phyloP scores from a whole-genome alignment of 306 rosid genomes.

The Oemleria cerasiformis region DNA sequence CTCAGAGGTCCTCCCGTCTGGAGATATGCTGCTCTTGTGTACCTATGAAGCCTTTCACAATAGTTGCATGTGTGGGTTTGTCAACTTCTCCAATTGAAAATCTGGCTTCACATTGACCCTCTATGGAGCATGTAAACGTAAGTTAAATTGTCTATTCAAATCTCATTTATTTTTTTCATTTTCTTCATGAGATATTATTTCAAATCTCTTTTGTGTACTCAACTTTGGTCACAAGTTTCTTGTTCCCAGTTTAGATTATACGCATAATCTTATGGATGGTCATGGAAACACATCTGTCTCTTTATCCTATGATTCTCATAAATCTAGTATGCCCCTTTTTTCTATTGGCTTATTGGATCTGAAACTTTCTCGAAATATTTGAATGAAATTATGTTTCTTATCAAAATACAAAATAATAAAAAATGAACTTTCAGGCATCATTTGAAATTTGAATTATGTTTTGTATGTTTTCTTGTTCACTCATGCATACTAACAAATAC shows the following conservation, averaged over 20 bases:
- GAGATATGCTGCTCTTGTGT: slow-evolving; percentile 54
- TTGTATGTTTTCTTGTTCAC: background rate
- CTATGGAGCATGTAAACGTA: slow-evolving; percentile 50
- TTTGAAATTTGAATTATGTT: background rate
- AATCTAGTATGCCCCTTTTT: slow-evolving; percentile 60
- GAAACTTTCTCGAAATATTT: background rate
- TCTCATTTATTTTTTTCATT: background rate
- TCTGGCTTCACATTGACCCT: slow-evolving; percentile 38
- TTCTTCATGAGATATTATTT: background rate
- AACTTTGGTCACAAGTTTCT: background rate
- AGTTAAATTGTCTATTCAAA: background rate
- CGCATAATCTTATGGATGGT: slow-evolving; percentile 69
- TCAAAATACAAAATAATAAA: background rate
- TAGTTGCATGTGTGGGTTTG: slow-evolving; percentile 55
- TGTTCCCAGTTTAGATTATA: background rate
- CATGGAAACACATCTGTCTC: slow-evolving; percentile 86
- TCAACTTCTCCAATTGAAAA: slow-evolving; percentile 58
- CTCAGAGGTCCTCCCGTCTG: slow-evolving; percentile 43
- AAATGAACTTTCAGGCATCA: background rate
- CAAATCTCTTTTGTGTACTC: background rate
- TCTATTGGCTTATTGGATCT: slow-evolving; percentile 11
- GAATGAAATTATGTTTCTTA: slow-evolving; percentile 1
- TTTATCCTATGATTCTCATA: slow-evolving; percentile 74
- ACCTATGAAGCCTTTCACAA: slow-evolving; percentile 57
- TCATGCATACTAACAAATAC: slow-evolving; percentile 20